Evolutionary conservation across 2,329 filamentous ascomycete genomes (phyloP).

Genomic region (Sclerotinia trifoliorum): DNA sequence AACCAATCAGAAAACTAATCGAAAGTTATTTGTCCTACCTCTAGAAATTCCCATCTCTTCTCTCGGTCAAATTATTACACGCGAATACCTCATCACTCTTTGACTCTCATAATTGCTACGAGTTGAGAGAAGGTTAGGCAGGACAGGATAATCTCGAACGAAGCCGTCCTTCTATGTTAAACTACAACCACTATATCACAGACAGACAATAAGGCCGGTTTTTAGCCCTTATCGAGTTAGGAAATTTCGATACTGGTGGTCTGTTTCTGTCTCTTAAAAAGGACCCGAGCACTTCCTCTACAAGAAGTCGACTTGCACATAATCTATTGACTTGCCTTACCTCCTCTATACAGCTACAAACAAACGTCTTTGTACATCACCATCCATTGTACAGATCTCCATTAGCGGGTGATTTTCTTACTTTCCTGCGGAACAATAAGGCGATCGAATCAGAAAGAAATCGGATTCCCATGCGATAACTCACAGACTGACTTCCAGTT

Average conservation of each 20-base stretch:
- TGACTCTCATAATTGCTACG: not conserved
- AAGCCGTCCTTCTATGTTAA: not conserved
- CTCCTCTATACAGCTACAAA: not conserved
- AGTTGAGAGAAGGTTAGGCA: not conserved
- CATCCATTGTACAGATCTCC: not conserved
- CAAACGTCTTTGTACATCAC: not conserved
- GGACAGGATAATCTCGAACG: not conserved
- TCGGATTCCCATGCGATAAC: not conserved
- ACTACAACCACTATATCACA: not conserved
- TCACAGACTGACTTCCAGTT: not conserved
- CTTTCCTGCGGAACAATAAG: not conserved
- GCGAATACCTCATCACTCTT: not conserved
- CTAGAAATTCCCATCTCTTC: not conserved
- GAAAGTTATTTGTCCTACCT: not conserved
- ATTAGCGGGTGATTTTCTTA: too few relatives aligned
- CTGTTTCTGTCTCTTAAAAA: too few relatives aligned
- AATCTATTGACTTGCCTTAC: not conserved
- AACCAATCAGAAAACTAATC: conserved; percentile 2
- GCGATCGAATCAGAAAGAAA: not conserved
- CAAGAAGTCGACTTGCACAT: too few relatives aligned
- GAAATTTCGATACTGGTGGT: not conserved
- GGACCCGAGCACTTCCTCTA: too few relatives aligned
- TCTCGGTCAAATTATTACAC: conserved; percentile 14
- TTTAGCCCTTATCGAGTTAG: not conserved
- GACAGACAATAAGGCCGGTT: not conserved